Percentiles rank a stretch among this genome's conserved stretches.
Evolutionary conservation across 2,329 filamentous ascomycete genomes (phyloP).

Genomic region (Exophiala lecanii-corni): DNA sequence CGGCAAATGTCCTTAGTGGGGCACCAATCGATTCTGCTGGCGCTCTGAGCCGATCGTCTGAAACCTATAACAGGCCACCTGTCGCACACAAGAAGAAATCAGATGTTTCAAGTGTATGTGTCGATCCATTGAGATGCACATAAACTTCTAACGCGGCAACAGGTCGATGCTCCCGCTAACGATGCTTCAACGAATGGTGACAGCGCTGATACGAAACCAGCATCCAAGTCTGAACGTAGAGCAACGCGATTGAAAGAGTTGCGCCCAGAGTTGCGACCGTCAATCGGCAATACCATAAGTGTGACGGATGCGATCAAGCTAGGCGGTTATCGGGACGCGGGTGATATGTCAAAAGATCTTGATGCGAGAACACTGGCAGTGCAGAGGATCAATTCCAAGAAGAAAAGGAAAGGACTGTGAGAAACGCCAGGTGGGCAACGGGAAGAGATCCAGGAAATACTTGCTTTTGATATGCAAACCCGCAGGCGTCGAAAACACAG

Average conservation of each 20-base stretch:
- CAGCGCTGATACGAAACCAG: conserved; percentile 1
- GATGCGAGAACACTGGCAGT: conserved; percentile 2
- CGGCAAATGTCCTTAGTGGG: neutral
- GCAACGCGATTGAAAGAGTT: conserved; percentile 18
- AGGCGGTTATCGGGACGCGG: conserved; percentile 19
- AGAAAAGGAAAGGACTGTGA: no score
- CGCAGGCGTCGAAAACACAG: no score
- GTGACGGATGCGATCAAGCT: conserved; percentile 17
- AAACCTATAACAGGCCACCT: no score
- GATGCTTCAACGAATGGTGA: neutral
- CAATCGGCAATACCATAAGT: conserved; percentile 15
- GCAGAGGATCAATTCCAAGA: neutral
- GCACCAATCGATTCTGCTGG: no score
- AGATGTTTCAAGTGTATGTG: no score
- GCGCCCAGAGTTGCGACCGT: conserved; percentile 21
- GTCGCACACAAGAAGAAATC: no score
- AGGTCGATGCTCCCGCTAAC: neutral
- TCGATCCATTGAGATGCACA: no score
- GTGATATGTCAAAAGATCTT: conserved; percentile 21
- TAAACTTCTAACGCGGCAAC: neutral
- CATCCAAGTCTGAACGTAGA: conserved; percentile 9
- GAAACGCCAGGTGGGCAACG: no score
- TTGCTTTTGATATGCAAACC: no score
- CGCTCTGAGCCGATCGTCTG: no score
- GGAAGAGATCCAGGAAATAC: no score